Evolutionary conservation across 179 eudicot species (phyloP), one percentile per base, ranked within the genome.

Genomic region (Dionaea muscipula): DNA sequence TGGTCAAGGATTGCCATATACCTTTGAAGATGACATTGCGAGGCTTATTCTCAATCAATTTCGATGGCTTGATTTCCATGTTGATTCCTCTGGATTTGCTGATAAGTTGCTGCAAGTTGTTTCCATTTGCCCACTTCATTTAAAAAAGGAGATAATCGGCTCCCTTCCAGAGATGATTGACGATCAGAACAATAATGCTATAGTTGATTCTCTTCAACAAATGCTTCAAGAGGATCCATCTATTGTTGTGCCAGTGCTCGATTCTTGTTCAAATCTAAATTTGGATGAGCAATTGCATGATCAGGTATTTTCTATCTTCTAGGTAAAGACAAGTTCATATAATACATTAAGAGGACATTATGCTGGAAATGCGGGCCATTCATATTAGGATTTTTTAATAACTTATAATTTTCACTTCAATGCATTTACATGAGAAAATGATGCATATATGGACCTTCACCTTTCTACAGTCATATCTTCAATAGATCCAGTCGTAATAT

Each of bases 61-160:
- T 27, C 61, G 75, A 24, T 79, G 84, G 84, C 84, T 79, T 51
- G 84, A 79, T 54, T 79, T 79, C 46, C 75, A 73, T 12, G 75
- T 73, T 18, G 71, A 76, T 52, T 67, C 77, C 22, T 56, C 68
- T 36, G 72, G 66, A 8, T 76, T 76, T 55, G 59, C 75, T 26
- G 69, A 73, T 48, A 76, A 70, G 57, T 64, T 79, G 56, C 50
- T 79, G 36, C 74, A 79, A 66, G 77, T 76, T 40, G 60, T 79
- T 23, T 73, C 81, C 3, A 64, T 79, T 62, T 79, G 67, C 25
- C 81, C 84, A 44, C 66, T 71, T 55, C 61, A 70, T 47, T 60
- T 79, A 51, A 79, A 79, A 70, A 73, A 63, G 53, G 79, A 76
- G 65, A 68, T 79, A 0, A 76, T 79, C 56, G 84, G 77, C 50